Conservation (phyloP, 768 basidiomycete species). For the Hygrophorus russula region DNA sequence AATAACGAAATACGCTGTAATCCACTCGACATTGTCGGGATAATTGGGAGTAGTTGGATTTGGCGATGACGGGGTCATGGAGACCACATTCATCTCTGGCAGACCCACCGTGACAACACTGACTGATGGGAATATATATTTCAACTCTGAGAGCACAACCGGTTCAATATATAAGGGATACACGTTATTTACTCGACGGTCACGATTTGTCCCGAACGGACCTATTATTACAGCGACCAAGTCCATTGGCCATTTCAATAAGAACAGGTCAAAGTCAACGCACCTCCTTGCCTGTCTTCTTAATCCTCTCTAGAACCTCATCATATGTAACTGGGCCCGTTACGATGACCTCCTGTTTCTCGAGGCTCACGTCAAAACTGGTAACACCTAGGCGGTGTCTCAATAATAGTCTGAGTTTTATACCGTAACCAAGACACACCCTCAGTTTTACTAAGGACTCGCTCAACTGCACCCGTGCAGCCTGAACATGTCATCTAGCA, state of each 20-base stretch:
- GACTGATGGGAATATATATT: too few relatives aligned
- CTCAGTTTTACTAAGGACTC: conserved; percentile 64
- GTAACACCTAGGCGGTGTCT: conserved; percentile 34
- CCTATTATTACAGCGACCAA: conserved; percentile 12
- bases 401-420: background rate
- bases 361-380: conserved; percentile 50
- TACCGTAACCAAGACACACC: conserved; percentile 20
- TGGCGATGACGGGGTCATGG: conserved; percentile 10
- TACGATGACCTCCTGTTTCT: conserved; percentile 65
- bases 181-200: conserved; percentile 17
- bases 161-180: too few relatives aligned
- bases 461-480: conserved; percentile 73
- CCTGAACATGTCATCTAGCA: conserved; percentile 77
- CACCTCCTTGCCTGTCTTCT: conserved; percentile 91
- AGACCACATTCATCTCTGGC: background rate
- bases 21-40: conserved; percentile 36
- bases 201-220: conserved; percentile 36
- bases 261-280: conserved; percentile 6
- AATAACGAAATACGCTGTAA: conserved; percentile 44
- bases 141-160: too few relatives aligned
- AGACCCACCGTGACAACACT: too few relatives aligned
- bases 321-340: conserved; percentile 52
- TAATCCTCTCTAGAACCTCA: conserved; percentile 56
- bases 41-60: conserved; percentile 34
- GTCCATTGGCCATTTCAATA: background rate